Conservation (phyloP, 371 early-diverging fungal genomes). For the Coemansia sp. region DNA sequence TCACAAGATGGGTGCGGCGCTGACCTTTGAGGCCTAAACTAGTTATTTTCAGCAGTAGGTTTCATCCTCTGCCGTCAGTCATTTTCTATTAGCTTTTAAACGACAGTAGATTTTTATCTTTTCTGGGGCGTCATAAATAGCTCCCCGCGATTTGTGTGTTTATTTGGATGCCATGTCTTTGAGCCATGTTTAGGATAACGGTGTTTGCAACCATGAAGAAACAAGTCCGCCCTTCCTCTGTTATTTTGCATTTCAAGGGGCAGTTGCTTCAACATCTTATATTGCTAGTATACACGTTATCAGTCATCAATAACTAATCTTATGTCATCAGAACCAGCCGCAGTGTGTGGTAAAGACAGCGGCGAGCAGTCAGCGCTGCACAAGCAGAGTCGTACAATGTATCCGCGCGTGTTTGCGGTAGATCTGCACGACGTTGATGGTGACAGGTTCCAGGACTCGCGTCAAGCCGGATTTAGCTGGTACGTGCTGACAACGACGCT, state of each 20-base stretch:
- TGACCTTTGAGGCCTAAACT: slow-evolving; percentile 66
- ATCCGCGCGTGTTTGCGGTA: slow-evolving; percentile 40
- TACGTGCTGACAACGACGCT: slow-evolving; percentile 33
- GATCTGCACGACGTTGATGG: slow-evolving; percentile 39
- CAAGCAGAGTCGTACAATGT: background rate
- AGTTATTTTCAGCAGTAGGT: background rate
- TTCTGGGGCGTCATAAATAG: no score
- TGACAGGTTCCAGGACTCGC: slow-evolving; percentile 46
- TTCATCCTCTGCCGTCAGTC: background rate
- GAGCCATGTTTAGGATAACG: background rate
- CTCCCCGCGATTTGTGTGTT: background rate
- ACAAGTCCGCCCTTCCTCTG: no score
- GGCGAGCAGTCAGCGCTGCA: background rate
- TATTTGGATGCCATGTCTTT: slow-evolving; percentile 5
- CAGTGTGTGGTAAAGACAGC: background rate
- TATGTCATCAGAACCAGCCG: slow-evolving; percentile 12
- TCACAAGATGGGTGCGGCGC: slow-evolving; percentile 91
- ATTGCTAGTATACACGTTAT: background rate
- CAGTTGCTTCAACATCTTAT: background rate
- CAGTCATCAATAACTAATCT: background rate
- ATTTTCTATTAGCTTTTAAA: background rate
- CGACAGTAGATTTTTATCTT: background rate
- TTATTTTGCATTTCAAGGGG: background rate
- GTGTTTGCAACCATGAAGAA: background rate
- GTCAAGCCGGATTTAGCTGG: slow-evolving; percentile 41